These are phyloP conservation scores for Pseudonitzschia pungens DNA, from an alignment of 108 stramenopile genomes.

Conservation along the genomic window DNA sequence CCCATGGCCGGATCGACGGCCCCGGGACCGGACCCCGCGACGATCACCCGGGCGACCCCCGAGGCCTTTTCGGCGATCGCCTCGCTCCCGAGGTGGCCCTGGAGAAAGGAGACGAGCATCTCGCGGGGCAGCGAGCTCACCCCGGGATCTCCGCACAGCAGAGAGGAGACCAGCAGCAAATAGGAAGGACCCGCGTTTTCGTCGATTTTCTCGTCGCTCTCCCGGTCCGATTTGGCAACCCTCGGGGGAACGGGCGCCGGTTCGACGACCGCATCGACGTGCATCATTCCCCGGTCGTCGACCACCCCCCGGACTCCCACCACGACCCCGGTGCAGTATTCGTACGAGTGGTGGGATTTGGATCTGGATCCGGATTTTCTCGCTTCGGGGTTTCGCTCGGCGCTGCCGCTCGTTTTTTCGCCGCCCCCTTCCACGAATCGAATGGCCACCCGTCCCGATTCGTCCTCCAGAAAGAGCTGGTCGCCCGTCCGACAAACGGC, in stretches of 20 bases:
- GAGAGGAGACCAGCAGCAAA: constrained; percentile 69
- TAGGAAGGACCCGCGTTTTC: constrained; percentile 5
- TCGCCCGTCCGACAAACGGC: constrained; percentile 54
- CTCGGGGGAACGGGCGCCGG: constrained; percentile 44
- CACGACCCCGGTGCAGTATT: constrained; percentile 68
- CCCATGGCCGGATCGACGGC: constrained; percentile 27
- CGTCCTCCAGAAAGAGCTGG: constrained; percentile 76
- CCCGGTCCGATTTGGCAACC: too few species aligned
- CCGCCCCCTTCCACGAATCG: constrained; percentile 13
- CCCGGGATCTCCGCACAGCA: constrained; percentile 60
- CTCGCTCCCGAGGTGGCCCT: constrained; percentile 47
- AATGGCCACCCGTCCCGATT: constrained; percentile 74
- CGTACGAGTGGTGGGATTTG: constrained; percentile 24
- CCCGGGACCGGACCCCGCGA: constrained; percentile 60
- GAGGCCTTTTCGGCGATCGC: too few species aligned
- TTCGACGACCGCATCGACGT: constrained; percentile 55
- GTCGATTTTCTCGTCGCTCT: constrained; percentile 2
- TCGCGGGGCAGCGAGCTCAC: constrained; percentile 65
- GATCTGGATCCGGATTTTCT: not conserved
- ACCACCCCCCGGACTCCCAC: constrained; percentile 69
- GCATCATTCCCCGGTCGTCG: constrained; percentile 54
- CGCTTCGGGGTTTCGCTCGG: too few species aligned
- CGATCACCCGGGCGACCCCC: constrained; percentile 66
- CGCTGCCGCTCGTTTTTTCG: not conserved
- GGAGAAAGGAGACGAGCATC: constrained; percentile 72